A percentile compares a stretch with the other conserved stretches of the same genome.
Conservation (phyloP, 345 rosid species). For the Turnera subulata region DNA sequence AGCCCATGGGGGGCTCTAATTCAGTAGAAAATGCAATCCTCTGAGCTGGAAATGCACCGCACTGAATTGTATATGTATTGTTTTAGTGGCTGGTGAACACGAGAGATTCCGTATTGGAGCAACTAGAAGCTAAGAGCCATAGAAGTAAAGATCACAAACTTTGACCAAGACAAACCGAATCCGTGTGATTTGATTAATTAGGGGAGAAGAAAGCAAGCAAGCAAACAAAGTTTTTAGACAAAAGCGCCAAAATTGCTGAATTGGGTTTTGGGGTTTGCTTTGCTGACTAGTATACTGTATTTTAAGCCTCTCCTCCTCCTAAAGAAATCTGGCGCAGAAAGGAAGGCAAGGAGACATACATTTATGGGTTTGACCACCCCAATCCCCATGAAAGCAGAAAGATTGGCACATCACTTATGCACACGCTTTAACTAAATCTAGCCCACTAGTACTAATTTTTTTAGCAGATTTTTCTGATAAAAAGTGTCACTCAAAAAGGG, state of each 20-base stretch:
- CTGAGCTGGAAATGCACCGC: conserved; percentile 24
- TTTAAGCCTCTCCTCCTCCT: not conserved
- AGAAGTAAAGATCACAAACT: conserved; percentile 7
- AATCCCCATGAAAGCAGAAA: conserved; percentile 12
- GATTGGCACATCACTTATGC: conserved; percentile 8
- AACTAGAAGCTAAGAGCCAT: conserved; percentile 7
- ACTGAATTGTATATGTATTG: conserved; percentile 8
- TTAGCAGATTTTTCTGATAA: no score
- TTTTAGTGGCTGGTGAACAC: conserved; percentile 7
- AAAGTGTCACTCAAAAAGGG: no score
- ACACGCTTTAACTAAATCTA: no score
- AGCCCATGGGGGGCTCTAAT: no score
- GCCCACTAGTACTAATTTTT: no score
- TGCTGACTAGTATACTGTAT: conserved; percentile 9
- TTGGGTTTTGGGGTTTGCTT: conserved; percentile 32
- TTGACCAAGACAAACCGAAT: conserved; percentile 11
- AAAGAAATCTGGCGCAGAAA: conserved; percentile 7
- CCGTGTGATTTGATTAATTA: not conserved
- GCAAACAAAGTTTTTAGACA: not conserved
- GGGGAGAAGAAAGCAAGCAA: not conserved
- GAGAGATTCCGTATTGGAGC: conserved; percentile 20
- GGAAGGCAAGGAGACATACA: conserved; percentile 4
- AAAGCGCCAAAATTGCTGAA: conserved; percentile 30
- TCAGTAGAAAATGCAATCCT: not conserved
- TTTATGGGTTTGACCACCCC: conserved; percentile 27